Conservation (phyloP, 2,329 filamentous ascomycete genomes). For the Knufia fluminis region DNA sequence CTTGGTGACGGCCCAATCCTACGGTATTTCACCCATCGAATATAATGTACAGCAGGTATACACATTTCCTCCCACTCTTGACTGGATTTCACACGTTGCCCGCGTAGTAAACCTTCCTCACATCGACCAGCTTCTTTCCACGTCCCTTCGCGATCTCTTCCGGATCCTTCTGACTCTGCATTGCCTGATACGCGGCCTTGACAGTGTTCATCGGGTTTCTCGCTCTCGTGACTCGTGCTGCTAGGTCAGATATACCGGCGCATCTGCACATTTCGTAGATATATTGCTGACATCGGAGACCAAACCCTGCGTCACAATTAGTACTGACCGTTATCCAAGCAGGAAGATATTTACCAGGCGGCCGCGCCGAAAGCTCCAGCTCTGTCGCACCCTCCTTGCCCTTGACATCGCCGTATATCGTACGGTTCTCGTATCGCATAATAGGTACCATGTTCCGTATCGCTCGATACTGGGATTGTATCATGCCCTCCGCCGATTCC, state of each 20-base stretch:
- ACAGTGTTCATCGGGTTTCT: slow-evolving; percentile 97
- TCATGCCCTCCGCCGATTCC: slow-evolving; percentile 56
- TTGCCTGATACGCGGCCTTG: slow-evolving; percentile 77
- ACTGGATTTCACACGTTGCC: slow-evolving; percentile 49
- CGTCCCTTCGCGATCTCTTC: slow-evolving; percentile 81
- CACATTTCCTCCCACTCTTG: too few species aligned
- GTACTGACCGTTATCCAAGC: neutral
- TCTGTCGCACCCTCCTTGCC: slow-evolving; percentile 82
- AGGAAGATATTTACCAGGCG: slow-evolving; percentile 61
- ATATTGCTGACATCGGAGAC: slow-evolving; percentile 78
- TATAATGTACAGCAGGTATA: too few species aligned
- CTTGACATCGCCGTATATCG: slow-evolving; percentile 76
- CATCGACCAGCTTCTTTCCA: slow-evolving; percentile 92
- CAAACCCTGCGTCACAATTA: slow-evolving; percentile 60
- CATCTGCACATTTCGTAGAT: slow-evolving; percentile 92
- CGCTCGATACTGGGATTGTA: slow-evolving; percentile 69
- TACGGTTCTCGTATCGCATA: slow-evolving; percentile 79
- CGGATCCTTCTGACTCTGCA: slow-evolving; percentile 74
- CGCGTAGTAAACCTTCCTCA: slow-evolving; percentile 93
- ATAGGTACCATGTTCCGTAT: slow-evolving; percentile 92
- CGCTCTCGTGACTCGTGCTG: slow-evolving; percentile 71
- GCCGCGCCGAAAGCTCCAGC: slow-evolving; percentile 69
- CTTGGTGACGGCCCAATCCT: too few species aligned
- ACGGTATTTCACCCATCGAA: too few species aligned
- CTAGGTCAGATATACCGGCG: slow-evolving; percentile 77